Evolutionary conservation across 306 rosid species (phyloP).

Genomic region (Fagus crenata): DNA sequence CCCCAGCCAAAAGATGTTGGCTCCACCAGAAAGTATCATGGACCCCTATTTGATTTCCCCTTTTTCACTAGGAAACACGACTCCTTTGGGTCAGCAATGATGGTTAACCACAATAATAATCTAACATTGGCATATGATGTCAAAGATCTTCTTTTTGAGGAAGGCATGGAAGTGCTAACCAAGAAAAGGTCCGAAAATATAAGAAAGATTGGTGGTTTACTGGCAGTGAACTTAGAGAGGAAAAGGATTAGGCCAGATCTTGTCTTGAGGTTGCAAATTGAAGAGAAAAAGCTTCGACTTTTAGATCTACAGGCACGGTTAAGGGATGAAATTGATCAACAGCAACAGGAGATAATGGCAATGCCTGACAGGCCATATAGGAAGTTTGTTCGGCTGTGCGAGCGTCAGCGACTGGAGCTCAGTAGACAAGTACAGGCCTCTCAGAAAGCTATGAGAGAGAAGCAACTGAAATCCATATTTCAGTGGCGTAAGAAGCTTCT

Average conservation of each 20-base stretch:
- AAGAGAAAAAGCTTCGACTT: slow-evolving; percentile 92
- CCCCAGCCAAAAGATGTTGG: slow-evolving; percentile 66
- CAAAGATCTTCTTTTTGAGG: slow-evolving; percentile 89
- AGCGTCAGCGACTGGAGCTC: slow-evolving; percentile 94
- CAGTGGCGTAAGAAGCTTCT: slow-evolving; percentile 98
- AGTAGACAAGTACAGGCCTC: slow-evolving; percentile 90
- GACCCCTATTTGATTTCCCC: slow-evolving; percentile 98
- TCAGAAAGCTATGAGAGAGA: slow-evolving; percentile 83
- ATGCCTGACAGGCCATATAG: slow-evolving; percentile 97
- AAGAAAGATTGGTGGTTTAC: slow-evolving; percentile 83
- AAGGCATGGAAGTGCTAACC: slow-evolving; percentile 74
- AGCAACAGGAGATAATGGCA: slow-evolving; percentile 97
- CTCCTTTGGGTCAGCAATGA: slow-evolving; percentile 79
- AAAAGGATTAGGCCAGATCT: slow-evolving; percentile 97
- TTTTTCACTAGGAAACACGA: slow-evolving; percentile 91
- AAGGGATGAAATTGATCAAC: slow-evolving; percentile 95
- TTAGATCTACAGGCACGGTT: slow-evolving; percentile 83
- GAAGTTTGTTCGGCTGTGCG: slow-evolving; percentile 88
- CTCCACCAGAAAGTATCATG: slow-evolving; percentile 79
- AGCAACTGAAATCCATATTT: slow-evolving; percentile 88
- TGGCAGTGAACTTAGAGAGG: slow-evolving; percentile 87
- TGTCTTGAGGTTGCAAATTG: slow-evolving; percentile 85
- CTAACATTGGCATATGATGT: slow-evolving; percentile 82
- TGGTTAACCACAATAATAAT: slow-evolving; percentile 63
- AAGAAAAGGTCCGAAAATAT: slow-evolving; percentile 75